phyloP scores from a whole-genome alignment of 164 flowering plant species.

The Santalum album region DNA sequence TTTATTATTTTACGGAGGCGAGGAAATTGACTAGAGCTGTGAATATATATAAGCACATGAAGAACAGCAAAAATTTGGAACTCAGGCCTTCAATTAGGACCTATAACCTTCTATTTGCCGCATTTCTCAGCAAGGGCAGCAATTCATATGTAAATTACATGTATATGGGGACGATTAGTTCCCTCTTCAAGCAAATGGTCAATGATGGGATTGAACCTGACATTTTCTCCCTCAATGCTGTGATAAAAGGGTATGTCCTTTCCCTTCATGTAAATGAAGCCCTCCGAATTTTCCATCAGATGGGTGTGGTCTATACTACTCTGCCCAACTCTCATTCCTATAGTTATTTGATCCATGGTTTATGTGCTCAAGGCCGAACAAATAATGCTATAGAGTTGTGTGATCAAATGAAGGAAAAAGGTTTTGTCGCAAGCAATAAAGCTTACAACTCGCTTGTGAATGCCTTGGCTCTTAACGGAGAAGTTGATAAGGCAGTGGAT shows the following conservation, averaged over 20 bases:
- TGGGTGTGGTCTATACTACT: constrained; percentile 58
- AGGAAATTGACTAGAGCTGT: constrained; percentile 61
- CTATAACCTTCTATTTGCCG: constrained; percentile 64
- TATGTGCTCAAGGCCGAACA: constrained; percentile 82
- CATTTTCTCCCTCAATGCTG: constrained; percentile 58
- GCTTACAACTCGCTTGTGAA: constrained; percentile 76
- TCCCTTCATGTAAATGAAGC: constrained; percentile 87
- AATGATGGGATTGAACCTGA: constrained; percentile 85
- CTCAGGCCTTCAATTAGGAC: constrained; percentile 65
- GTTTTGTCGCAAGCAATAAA: constrained; percentile 57
- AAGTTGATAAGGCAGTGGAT: constrained; percentile 62
- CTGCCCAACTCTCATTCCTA: constrained; percentile 58
- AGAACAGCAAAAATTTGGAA: constrained; percentile 27
- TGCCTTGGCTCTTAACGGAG: constrained; percentile 74
- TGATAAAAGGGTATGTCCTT: constrained; percentile 83
- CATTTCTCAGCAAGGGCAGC: constrained; percentile 54
- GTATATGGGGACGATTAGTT: constrained; percentile 72
- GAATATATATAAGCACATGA: constrained; percentile 71
- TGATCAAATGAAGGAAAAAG: constrained; percentile 56
- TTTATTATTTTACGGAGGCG: constrained; percentile 62
- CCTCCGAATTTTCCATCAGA: constrained; percentile 77
- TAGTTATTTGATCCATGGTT: constrained; percentile 70
- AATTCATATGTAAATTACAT: constrained; percentile 62
- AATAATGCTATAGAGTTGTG: constrained; percentile 63
- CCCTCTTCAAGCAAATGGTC: constrained; percentile 76